Evolutionary conservation across 192 early-diverging fungal genomes (phyloP).

Genomic region (Coemansia sp.): DNA sequence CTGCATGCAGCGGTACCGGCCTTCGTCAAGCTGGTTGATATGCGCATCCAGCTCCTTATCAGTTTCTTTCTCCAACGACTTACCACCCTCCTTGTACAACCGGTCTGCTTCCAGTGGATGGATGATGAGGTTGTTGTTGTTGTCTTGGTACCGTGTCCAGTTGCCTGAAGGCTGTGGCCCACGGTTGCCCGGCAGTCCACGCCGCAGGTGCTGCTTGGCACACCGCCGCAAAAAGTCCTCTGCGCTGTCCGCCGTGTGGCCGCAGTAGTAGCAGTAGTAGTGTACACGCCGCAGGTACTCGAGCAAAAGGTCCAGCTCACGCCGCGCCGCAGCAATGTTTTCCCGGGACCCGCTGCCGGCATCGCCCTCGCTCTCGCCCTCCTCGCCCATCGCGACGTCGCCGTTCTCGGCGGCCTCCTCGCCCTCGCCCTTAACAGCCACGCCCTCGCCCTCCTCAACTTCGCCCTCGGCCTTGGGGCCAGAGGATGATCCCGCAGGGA

Average conservation of each 20-base stretch:
- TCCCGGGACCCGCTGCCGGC: slow-evolving; percentile 9
- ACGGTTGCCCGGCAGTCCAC: slow-evolving; percentile 19
- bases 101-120: slow-evolving; percentile 47
- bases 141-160: slow-evolving; percentile 47
- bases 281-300: slow-evolving; percentile 87
- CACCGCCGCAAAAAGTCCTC: slow-evolving; percentile 87
- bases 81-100: slow-evolving; percentile 51
- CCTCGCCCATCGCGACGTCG: slow-evolving; percentile 5
- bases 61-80: slow-evolving; percentile 49
- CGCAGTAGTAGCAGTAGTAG: slow-evolving; percentile 95
- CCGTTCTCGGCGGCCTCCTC: slow-evolving; percentile 3
- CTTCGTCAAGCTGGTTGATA: slow-evolving; percentile 59
- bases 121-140: slow-evolving; percentile 54
- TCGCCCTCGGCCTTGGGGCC: slow-evolving; percentile 29
- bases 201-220: slow-evolving; percentile 57
- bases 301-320: slow-evolving; percentile 74
- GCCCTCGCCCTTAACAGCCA: too few species aligned
- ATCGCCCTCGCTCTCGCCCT: slow-evolving; percentile 5
- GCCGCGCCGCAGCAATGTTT: slow-evolving; percentile 16
- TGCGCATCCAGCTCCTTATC: slow-evolving; percentile 40
- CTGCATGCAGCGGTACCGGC: slow-evolving; percentile 82
- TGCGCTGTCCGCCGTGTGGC: slow-evolving; percentile 69
- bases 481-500: slow-evolving; percentile 50
- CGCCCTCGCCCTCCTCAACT: background rate
- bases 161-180: slow-evolving; percentile 40